Percentiles rank a stretch among this genome's conserved stretches.
Conservation (phyloP, 2,329 filamentous ascomycete species). For the Scopulariopsis brevicaulis region DNA sequence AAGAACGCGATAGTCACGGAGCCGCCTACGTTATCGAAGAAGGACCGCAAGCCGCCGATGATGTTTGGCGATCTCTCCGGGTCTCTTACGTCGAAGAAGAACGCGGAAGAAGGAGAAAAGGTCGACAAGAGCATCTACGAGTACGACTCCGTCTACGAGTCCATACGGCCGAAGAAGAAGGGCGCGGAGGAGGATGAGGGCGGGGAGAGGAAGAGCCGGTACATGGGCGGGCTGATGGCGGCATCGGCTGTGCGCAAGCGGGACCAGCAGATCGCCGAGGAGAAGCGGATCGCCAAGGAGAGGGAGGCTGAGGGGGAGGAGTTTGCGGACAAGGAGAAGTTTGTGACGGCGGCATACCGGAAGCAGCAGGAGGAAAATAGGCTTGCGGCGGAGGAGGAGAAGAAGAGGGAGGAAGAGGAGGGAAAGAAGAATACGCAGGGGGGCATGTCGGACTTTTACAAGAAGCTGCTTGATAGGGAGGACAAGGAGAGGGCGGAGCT, state of each 20-base stretch:
- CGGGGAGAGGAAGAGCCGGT: conserved; percentile 57
- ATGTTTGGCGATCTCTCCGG: conserved; percentile 58
- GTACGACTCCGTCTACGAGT: conserved; percentile 75
- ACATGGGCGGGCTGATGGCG: conserved; percentile 64
- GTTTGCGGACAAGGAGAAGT: conserved; percentile 73
- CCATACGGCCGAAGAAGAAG: conserved; percentile 55
- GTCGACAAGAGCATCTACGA: conserved; percentile 71
- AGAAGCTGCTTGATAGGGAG: conserved; percentile 57
- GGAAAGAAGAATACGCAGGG: conserved; percentile 48
- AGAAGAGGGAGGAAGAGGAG: conserved; percentile 50
- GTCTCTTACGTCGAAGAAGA: conserved; percentile 48
- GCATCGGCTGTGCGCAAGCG: conserved; percentile 68
- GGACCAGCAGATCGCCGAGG: conserved; percentile 66
- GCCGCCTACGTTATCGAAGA: conserved; percentile 28
- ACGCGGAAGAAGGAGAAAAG: conserved; percentile 52
- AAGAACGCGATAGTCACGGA: conserved; percentile 18
- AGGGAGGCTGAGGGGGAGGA: conserved; percentile 71
- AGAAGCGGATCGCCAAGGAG: conserved; percentile 69
- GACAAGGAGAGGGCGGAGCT: conserved; percentile 60
- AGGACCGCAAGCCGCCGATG: conserved; percentile 26
- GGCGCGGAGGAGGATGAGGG: conserved; percentile 40
- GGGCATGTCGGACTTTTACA: conserved; percentile 74
- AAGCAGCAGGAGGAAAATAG: conserved; percentile 67
- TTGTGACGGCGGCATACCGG: conserved; percentile 76
- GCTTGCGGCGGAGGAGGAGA: conserved; percentile 61